phyloP scores from a whole-genome alignment of 2,329 filamentous ascomycete genomes.

The Calonectria pseudoreteaudii region DNA sequence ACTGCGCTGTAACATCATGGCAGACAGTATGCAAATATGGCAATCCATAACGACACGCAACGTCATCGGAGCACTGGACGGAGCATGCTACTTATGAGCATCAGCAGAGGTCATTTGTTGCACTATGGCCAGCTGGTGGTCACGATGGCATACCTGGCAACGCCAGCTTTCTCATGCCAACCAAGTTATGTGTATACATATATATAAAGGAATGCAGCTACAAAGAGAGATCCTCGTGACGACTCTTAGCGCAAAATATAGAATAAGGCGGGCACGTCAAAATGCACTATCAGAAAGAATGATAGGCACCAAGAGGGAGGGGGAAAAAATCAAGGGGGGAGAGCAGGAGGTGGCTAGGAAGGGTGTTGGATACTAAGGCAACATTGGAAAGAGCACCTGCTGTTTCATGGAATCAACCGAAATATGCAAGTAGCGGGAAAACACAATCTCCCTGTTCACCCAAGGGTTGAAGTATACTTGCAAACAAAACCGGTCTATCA shows the following conservation, averaged over 20 bases:
- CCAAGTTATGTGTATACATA: too few relatives aligned
- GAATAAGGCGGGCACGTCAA: constrained; percentile 27
- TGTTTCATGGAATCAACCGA: too few relatives aligned
- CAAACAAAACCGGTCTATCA: background rate
- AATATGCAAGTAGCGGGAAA: background rate
- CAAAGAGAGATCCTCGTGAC: constrained; percentile 40
- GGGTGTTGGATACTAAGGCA: background rate
- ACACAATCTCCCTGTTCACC: too few relatives aligned
- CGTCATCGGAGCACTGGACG: too few relatives aligned
- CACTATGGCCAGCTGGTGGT: constrained; percentile 22
- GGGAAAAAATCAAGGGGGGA: background rate
- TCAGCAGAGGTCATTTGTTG: background rate
- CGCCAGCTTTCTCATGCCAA: constrained; percentile 9
- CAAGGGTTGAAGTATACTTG: background rate
- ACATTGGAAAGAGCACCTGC: background rate
- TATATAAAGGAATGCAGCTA: constrained; percentile 23
- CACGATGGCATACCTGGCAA: constrained; percentile 25
- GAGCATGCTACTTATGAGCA: constrained; percentile 31
- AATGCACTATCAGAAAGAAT: constrained; percentile 45
- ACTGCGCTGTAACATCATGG: too few relatives aligned
- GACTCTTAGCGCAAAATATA: background rate
- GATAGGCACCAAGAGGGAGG: constrained; percentile 47
- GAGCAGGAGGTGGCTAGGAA: background rate
- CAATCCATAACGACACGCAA: too few relatives aligned
- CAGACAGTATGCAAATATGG: too few relatives aligned